These are phyloP conservation scores for Chaetomium cochliodes DNA, from an alignment of 495 filamentous ascomycete genomes.

Conservation along the genomic window DNA sequence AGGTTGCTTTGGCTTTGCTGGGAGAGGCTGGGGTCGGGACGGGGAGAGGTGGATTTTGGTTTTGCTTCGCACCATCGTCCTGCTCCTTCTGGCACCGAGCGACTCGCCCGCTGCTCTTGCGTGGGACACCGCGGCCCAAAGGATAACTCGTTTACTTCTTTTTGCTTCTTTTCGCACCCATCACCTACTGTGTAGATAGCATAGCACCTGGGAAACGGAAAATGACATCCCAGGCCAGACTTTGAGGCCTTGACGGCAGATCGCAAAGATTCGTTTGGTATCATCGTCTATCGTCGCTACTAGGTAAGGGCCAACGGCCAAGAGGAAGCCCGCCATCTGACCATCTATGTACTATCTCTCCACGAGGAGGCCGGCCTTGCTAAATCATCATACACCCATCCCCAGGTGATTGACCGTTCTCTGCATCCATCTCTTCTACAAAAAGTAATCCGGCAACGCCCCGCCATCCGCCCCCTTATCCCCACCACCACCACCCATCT, in stretches of 20 bases:
- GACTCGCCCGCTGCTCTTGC: not conserved
- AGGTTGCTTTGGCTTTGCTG: not conserved
- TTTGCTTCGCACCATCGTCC: not conserved
- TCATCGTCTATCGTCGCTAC: not conserved
- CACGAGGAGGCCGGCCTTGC: not conserved
- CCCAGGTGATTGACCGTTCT: not conserved
- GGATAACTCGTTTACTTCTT: not conserved
- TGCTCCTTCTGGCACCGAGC: not conserved
- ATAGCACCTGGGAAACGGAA: not conserved
- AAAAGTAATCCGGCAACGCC: slow-evolving; percentile 57
- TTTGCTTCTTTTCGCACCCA: not conserved
- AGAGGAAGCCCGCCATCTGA: not conserved
- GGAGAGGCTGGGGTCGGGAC: not conserved
- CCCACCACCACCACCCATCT: slow-evolving; percentile 51
- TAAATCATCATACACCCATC: not conserved
- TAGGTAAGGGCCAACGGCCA: not conserved
- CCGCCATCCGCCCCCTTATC: slow-evolving; percentile 50
- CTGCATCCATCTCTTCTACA: slow-evolving; percentile 27
- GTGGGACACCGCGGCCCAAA: not conserved
- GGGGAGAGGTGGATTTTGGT: slow-evolving; percentile 1
- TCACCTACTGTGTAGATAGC: no score
- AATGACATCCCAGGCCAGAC: slow-evolving; percentile 1
- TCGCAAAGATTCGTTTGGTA: slow-evolving; percentile 1
- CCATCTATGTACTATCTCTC: not conserved
- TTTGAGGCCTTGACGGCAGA: slow-evolving; percentile 3